A percentile compares a stretch with the other conserved stretches of the same genome.
Conservation (phyloP, 495 filamentous ascomycete genomes). For the Viridothelium virens region DNA sequence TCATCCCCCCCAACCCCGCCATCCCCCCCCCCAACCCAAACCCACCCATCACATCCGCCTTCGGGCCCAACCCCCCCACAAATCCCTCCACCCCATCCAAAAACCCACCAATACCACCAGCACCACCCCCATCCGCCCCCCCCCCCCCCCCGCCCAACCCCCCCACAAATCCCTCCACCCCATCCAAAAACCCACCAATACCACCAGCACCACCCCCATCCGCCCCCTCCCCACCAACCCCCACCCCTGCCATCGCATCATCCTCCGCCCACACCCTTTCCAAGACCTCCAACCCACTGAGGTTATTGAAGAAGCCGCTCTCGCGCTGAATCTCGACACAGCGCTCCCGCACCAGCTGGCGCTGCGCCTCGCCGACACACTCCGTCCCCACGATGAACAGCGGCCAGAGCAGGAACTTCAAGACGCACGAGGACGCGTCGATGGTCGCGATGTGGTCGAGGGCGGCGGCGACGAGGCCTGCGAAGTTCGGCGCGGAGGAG, state of each 20-base stretch:
- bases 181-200: conserved; percentile 27
- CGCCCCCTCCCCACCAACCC: neutral
- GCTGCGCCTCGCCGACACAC: conserved; percentile 78
- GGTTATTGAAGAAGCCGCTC: conserved; percentile 86
- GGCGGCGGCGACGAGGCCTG: conserved; percentile 70
- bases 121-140: conserved; percentile 13
- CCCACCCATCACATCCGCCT: conserved; percentile 16
- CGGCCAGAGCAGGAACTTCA: conserved; percentile 92
- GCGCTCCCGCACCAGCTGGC: conserved; percentile 65
- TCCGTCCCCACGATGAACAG: conserved; percentile 87
- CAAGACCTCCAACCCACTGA: conserved; percentile 74
- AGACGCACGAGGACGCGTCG: conserved; percentile 53
- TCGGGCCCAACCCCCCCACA: conserved; percentile 35
- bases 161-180: conserved; percentile 31
- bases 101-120: conserved; percentile 35
- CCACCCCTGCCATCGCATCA: neutral
- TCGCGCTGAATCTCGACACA: conserved; percentile 81
- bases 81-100: conserved; percentile 20
- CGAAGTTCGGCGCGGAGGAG: conserved; percentile 69
- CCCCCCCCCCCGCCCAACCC: conserved; percentile 28
- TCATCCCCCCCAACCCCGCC: conserved; percentile 35
- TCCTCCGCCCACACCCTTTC: conserved; percentile 70
- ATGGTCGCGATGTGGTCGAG: conserved; percentile 75
- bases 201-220: conserved; percentile 20
- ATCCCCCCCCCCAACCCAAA: conserved; percentile 20